Evolutionary conservation across 2,329 filamentous ascomycete genomes (phyloP).

Genomic region (Alternaria hordeiaustralica): DNA sequence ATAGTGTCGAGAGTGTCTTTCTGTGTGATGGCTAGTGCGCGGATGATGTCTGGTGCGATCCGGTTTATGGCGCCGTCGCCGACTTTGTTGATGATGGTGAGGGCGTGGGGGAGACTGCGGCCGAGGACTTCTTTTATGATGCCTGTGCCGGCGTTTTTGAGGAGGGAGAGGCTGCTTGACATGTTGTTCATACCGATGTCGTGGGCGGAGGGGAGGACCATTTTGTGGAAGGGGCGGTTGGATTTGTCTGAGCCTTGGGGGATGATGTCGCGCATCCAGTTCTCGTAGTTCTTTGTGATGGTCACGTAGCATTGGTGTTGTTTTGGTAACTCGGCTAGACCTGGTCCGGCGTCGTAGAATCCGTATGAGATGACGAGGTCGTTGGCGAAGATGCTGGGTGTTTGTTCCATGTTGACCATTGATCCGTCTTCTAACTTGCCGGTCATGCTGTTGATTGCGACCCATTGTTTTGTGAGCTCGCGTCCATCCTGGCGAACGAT

Average conservation of each 20-base stretch:
- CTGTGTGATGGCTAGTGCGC: conserved; percentile 59
- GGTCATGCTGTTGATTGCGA: conserved; percentile 56
- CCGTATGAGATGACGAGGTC: conserved; percentile 55
- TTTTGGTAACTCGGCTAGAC: conserved; percentile 52
- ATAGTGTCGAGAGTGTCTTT: conserved; percentile 57
- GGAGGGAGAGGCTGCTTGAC: conserved; percentile 50
- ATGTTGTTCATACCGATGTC: conserved; percentile 62
- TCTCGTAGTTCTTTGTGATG: conserved; percentile 52
- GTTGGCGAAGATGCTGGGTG: conserved; percentile 37
- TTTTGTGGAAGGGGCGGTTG: conserved; percentile 50
- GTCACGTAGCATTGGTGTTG: conserved; percentile 55
- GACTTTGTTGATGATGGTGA: conserved; percentile 38
- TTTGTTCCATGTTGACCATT: conserved; percentile 43
- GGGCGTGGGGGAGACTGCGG: conserved; percentile 27
- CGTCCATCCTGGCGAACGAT: conserved; percentile 48
- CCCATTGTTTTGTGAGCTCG: conserved; percentile 53
- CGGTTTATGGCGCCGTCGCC: conserved; percentile 34
- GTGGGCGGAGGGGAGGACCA: conserved; percentile 57
- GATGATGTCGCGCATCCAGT: conserved; percentile 55
- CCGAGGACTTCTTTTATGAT: conserved; percentile 42
- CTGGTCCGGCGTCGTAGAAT: conserved; percentile 58
- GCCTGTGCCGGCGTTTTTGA: conserved; percentile 46
- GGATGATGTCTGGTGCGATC: conserved; percentile 53
- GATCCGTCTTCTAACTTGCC: conserved; percentile 53
- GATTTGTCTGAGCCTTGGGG: conserved; percentile 50